Evolutionary conservation across 768 basidiomycete genomes (phyloP).

Genomic region (Kwoniella newhampshirensis): DNA sequence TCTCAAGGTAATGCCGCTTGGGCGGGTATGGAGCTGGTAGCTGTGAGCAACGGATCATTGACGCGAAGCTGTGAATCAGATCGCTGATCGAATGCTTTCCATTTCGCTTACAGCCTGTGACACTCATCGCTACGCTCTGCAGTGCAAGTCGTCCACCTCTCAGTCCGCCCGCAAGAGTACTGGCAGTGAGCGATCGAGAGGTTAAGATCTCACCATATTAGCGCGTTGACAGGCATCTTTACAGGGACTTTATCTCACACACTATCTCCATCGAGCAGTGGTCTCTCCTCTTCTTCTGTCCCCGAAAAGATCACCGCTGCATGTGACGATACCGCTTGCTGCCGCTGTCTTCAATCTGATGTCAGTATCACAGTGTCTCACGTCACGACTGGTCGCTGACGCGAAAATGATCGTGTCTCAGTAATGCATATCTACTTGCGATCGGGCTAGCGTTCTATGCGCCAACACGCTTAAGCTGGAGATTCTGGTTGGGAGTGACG

Average conservation of each 20-base stretch:
- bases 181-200: conserved; percentile 24
- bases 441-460: conserved; percentile 36
- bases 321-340: conserved; percentile 63
- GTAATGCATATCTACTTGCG: conserved; percentile 39
- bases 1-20: conserved; percentile 46
- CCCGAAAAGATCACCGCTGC: conserved; percentile 67
- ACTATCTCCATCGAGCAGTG: conserved; percentile 81
- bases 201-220: not conserved
- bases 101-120: conserved; percentile 44
- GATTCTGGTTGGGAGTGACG: conserved; percentile 65
- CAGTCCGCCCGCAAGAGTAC: conserved; percentile 18
- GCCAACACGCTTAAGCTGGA: conserved; percentile 10
- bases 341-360: conserved; percentile 67
- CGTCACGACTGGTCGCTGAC: not conserved
- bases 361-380: conserved; percentile 69
- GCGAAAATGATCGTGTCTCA: not conserved
- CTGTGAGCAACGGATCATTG: conserved; percentile 27
- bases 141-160: conserved; percentile 13
- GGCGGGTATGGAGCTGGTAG: conserved; percentile 48
- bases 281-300: conserved; percentile 78
- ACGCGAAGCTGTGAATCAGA: not conserved
- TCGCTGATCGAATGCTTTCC: not conserved
- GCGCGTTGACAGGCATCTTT: not conserved
- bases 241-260: conserved; percentile 62
- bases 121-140: conserved; percentile 35